phyloP scores from a whole-genome alignment of 2,329 filamentous ascomycete genomes.

The Neonectria neomacrospora region DNA sequence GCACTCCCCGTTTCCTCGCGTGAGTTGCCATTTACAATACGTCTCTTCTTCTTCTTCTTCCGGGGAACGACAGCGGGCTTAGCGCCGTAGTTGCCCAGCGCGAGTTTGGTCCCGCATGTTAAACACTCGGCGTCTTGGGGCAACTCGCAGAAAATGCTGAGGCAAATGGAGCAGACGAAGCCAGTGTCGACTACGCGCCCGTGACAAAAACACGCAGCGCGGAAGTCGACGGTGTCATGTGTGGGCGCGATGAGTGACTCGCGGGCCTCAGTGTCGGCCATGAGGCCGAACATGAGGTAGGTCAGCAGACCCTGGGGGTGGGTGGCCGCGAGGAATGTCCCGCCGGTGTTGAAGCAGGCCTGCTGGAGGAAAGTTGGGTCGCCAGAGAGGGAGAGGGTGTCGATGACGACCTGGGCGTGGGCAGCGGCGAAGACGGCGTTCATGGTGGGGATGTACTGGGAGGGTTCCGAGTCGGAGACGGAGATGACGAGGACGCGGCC shows the following conservation, averaged over 20 bases:
- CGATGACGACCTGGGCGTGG: constrained; percentile 86
- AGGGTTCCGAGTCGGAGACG: constrained; percentile 84
- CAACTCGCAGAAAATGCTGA: constrained; percentile 88
- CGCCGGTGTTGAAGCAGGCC: constrained; percentile 73
- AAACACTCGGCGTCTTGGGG: constrained; percentile 75
- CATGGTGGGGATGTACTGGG: constrained; percentile 98
- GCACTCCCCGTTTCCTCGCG: constrained; percentile 69
- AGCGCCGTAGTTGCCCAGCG: constrained; percentile 79
- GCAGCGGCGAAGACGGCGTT: constrained; percentile 97
- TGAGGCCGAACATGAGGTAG: constrained; percentile 94
- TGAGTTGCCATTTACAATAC: constrained; percentile 62
- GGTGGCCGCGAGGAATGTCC: constrained; percentile 63
- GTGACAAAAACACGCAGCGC: constrained; percentile 98
- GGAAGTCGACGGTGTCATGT: constrained; percentile 90
- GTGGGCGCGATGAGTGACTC: constrained; percentile 79
- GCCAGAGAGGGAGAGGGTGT: constrained; percentile 87
- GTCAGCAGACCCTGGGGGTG: constrained; percentile 81
- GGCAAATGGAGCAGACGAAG: constrained; percentile 94
- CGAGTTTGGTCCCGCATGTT: constrained; percentile 83
- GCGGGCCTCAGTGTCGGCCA: constrained; percentile 69
- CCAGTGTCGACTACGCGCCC: constrained; percentile 89
- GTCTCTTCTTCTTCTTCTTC: constrained; percentile 83
- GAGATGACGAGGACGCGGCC: constrained; percentile 87
- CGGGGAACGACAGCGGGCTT: constrained; percentile 80
- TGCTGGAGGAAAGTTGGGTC: constrained; percentile 95